Percentiles rank a stretch among this genome's conserved stretches.
Conservation (phyloP, 2,329 filamentous ascomycete species). For the Penicillium sp. region DNA sequence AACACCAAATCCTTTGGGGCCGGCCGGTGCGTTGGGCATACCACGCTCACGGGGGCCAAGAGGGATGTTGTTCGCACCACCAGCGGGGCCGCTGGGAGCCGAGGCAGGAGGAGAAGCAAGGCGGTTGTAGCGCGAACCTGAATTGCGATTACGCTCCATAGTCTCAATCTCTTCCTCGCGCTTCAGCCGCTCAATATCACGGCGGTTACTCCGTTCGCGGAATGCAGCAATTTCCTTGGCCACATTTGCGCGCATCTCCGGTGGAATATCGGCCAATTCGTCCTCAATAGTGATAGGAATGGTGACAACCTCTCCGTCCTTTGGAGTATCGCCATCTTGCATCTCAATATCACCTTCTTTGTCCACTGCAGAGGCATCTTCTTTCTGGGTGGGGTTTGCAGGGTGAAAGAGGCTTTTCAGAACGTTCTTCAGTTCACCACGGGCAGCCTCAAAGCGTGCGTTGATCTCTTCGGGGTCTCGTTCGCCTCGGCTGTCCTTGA, state of each 20-base stretch:
- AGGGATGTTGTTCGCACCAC: constrained; percentile 71
- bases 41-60: constrained; percentile 69
- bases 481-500: constrained; percentile 66
- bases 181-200: constrained; percentile 83
- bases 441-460: constrained; percentile 69
- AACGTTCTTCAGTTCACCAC: constrained; percentile 65
- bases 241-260: constrained; percentile 93
- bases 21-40: constrained; percentile 73
- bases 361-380: constrained; percentile 54
- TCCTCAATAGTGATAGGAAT: constrained; percentile 87
- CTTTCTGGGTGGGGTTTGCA: constrained; percentile 46
- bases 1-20: constrained; percentile 61
- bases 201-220: constrained; percentile 82
- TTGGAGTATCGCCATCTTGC: constrained; percentile 59
- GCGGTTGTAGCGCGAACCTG: constrained; percentile 61
- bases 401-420: constrained; percentile 74
- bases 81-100: constrained; percentile 62
- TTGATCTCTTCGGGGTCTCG: constrained; percentile 62
- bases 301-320: constrained; percentile 78
- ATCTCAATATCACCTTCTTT: constrained; percentile 68
- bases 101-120: constrained; percentile 69
- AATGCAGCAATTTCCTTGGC: constrained; percentile 93
- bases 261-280: constrained; percentile 90
- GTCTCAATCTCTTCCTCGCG: constrained; percentile 92
- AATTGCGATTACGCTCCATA: constrained; percentile 73